Base-by-base conservation (phyloP, 768 basidiomycete genomes). In the Hydnum rufescens region DNA sequence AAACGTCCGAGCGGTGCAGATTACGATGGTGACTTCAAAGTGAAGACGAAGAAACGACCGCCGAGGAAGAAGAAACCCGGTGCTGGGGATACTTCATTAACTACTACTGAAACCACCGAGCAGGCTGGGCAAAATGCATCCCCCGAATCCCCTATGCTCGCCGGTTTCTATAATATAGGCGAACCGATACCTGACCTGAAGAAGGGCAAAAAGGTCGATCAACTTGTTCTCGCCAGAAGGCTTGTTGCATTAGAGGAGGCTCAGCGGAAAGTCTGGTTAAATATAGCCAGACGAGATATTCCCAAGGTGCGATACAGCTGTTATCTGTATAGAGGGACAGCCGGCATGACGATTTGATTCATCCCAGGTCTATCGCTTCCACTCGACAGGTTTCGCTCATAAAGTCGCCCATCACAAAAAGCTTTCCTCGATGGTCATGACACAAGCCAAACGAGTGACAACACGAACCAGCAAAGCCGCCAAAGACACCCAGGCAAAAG, bases 221-320 rank as follows among this genome's bases (percentile, higher is more conserved):
- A 81, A 44, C 67, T 64, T 53, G 71, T 75, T 2, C 80, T 82
- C 73, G 63, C 74, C 25, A 85, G 85, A 61, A 76, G 86, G 36
- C 70, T 87, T 54, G 80, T 78, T 63, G 71, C 76, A 4, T 62
- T 89, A 29, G 87, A 88, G 61, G 89, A 89, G 58, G 71, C 81
- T 0, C 88, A 90, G 66, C 73, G 75, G 54, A 89, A 87, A 65
- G 80, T 88, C 5, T 93, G 89, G 89, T 79, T 78, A 22, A 85
- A 80, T 59, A 89, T 93, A 48, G 89, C 86, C 1, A 72, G 76
- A 57, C 72, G 77, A 58, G 89, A 92, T 59, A 76, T 92, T 46
- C 78, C 80, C 28, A 90, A 85, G 72, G 89, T 82, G 58, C 23
- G 19, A 0, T 39, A 32, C 42, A 18, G 13, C 8, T 13, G 18